Evolutionary conservation across 176 grass and related monocot genomes (phyloP).

Genomic region (Alopecurus myosuroides): DNA sequence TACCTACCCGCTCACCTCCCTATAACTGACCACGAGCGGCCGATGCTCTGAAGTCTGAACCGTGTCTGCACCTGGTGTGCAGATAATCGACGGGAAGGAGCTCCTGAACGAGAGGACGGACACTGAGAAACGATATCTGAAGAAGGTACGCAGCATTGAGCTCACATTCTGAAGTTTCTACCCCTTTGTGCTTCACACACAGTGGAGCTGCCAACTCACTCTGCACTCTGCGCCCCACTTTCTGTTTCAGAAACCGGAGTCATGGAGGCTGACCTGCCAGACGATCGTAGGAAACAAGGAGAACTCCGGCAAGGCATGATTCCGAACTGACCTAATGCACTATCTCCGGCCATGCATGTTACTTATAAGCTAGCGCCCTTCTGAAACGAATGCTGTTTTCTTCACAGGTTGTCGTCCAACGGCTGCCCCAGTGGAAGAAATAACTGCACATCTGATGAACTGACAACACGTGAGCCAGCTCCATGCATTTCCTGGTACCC

Average conservation of each 20-base stretch:
- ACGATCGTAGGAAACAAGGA: constrained; percentile 94
- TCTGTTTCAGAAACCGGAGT: constrained; percentile 69
- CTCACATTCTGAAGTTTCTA: too few species aligned
- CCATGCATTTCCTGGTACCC: too few species aligned
- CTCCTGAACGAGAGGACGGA: constrained; percentile 75
- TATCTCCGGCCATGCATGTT: neutral
- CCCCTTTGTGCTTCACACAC: neutral
- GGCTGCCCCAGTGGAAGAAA: constrained; percentile 88
- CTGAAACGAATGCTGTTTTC: neutral
- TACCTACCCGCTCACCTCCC: constrained; percentile 15
- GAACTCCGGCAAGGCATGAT: constrained; percentile 79
- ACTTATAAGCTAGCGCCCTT: neutral
- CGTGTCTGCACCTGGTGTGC: neutral
- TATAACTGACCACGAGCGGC: neutral
- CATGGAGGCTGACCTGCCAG: constrained; percentile 95
- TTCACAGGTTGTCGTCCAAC: constrained; percentile 63
- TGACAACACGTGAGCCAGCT: too few species aligned
- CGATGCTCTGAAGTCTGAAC: neutral
- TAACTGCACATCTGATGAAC: neutral
- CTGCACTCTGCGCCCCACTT: neutral
- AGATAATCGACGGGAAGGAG: constrained; percentile 77
- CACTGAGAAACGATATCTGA: constrained; percentile 66
- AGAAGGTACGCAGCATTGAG: constrained; percentile 39
- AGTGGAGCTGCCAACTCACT: neutral
- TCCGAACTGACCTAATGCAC: neutral